Conservation (phyloP, 345 rosid species). For the Bruguiera gymnorhiza region DNA sequence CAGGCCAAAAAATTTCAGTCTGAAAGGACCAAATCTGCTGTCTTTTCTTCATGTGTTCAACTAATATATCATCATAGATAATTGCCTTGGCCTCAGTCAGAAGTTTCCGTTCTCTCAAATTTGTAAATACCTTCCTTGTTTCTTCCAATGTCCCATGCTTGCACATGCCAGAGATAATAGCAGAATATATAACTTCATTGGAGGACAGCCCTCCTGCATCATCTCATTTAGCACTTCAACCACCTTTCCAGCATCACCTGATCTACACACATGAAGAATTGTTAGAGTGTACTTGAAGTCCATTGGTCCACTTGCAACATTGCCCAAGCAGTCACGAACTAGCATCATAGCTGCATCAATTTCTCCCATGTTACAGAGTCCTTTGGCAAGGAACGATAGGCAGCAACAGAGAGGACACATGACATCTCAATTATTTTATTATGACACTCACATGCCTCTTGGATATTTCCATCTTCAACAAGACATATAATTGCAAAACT, state of each 20-base stretch:
- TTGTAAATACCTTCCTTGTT: conserved; percentile 61
- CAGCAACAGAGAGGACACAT: conserved; percentile 57
- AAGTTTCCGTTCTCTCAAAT: conserved; percentile 47
- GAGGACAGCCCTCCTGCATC: conserved; percentile 57
- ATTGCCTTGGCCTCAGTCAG: conserved; percentile 63
- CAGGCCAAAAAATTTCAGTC: conserved; percentile 80
- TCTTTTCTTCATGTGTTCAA: conserved; percentile 77
- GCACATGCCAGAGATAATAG: conserved; percentile 70
- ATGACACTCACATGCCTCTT: conserved; percentile 66
- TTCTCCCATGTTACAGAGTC: conserved; percentile 76
- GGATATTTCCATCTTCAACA: conserved; percentile 49
- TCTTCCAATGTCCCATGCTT: conserved; percentile 75
- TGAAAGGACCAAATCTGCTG: conserved; percentile 69
- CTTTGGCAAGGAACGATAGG: conserved; percentile 66
- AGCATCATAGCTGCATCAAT: conserved; percentile 78
- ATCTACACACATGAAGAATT: conserved; percentile 57
- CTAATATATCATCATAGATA: conserved; percentile 70
- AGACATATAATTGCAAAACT: conserved; percentile 54
- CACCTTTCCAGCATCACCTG: conserved; percentile 50
- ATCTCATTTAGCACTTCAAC: conserved; percentile 70
- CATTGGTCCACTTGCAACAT: conserved; percentile 61
- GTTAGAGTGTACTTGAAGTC: conserved; percentile 71
- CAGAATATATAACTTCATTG: conserved; percentile 55
- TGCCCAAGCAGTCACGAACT: conserved; percentile 79
- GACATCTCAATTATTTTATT: conserved; percentile 71